Evolutionary conservation across 345 rosid genomes (phyloP), one percentile per base, ranked within the genome.

Genomic region (Mercurialis annua): DNA sequence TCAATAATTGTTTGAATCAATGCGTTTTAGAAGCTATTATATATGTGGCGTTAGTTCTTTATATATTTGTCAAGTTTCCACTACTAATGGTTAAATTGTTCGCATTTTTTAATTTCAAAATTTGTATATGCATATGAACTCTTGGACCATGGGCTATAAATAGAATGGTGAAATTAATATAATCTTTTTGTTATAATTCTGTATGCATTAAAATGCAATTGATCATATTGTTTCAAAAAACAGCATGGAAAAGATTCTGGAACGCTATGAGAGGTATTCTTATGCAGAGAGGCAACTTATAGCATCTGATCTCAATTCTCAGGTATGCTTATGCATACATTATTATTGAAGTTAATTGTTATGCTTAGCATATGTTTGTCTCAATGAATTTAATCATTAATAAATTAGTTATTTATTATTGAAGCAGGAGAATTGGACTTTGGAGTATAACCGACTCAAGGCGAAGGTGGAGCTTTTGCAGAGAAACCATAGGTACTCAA

Each of bases 381-480:
- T 26, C 18, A 27, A 24, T 23, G 24, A 34, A 21, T 50, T 62
- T 31, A 17, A 47, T 31, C 55, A 43, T 26, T n/a, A n/a, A n/a
- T n/a, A n/a, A n/a, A n/a, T n/a, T n/a, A n/a, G n/a, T n/a, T n/a
- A n/a, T n/a, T n/a, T n/a, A n/a, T n/a, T n/a, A n/a, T n/a, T n/a
- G n/a, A n/a, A n/a, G 59, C 84, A 89, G 98, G 84, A 81, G 49
- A 84, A 86, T 76, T 88, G 96, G 98, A 58, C 82, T 18, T 57
- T 86, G 79, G 96, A 93, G 75, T 86, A 82, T 64, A 85, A 87
- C 69, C 87, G 85, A 62, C 88, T 90, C 52, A 93, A 87, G 85
- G 90, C 87, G 52, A 93, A 88, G 78, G 80, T 90, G 63, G 97
- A 90, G 74, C 90, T 88, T 77, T 71, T 93, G 52, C 88, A 89